Evolutionary conservation across 164 flowering plant genomes (phyloP).

Genomic region (Houttuynia cordata): DNA sequence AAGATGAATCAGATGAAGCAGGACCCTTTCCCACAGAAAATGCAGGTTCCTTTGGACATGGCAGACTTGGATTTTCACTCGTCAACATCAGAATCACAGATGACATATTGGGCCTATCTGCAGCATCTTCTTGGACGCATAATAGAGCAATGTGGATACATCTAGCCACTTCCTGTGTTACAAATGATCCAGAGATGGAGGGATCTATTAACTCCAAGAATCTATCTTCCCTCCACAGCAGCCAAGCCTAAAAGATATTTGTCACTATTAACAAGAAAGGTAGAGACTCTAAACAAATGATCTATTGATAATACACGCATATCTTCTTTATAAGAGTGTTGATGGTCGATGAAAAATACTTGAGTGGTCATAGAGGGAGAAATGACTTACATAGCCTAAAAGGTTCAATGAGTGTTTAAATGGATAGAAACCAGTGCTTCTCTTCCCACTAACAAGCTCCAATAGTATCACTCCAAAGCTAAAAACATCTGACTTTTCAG

Average conservation of each 20-base stretch:
- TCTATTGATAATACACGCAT: neutral
- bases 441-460: no score
- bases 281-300: neutral
- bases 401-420: neutral
- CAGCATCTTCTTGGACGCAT: conserved; percentile 4
- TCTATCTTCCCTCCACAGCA: conserved; percentile 8
- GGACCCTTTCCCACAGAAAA: conserved; percentile 1
- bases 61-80: conserved; percentile 2
- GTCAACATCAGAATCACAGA: conserved; percentile 4
- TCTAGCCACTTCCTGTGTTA: neutral
- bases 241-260: conserved; percentile 8
- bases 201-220: conserved; percentile 6
- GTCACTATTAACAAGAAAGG: neutral
- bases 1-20: neutral
- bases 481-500: no score
- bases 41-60: conserved; percentile 21
- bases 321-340: neutral
- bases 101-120: conserved; percentile 4
- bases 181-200: neutral
- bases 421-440: neutral
- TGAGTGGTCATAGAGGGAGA: neutral
- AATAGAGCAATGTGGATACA: conserved; percentile 11
- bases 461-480: no score
- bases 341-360: neutral
- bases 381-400: neutral